These are phyloP conservation scores for Apophysomyces elegans DNA, from an alignment of 371 early-diverging fungal genomes.

Conservation along the genomic window DNA sequence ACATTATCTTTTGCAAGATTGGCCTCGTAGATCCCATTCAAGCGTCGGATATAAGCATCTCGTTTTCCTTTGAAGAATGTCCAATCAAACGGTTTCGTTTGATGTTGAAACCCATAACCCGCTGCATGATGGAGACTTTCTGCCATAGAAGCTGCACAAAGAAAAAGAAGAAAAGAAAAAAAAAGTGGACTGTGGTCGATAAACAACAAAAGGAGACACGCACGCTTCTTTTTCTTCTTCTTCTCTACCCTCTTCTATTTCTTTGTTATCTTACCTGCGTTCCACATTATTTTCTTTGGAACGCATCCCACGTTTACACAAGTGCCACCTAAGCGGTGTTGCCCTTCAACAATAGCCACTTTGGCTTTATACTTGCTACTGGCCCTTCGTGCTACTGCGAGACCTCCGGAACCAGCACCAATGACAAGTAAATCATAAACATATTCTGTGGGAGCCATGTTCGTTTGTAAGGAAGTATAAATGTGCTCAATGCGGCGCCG, in stretches of 20 bases:
- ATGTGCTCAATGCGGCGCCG: conserved; percentile 30
- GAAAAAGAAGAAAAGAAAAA: background rate
- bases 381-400: conserved; percentile 95
- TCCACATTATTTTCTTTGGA: conserved; percentile 99
- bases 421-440: conserved; percentile 90
- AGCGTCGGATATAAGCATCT: conserved; percentile 90
- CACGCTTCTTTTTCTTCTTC: no score
- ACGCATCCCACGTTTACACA: conserved; percentile 98
- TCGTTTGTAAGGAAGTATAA: conserved; percentile 33
- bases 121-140: conserved; percentile 84
- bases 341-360: conserved; percentile 90
- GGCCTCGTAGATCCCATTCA: conserved; percentile 92
- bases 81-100: conserved; percentile 31
- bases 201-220: no score
- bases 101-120: conserved; percentile 81
- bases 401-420: conserved; percentile 88
- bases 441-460: conserved; percentile 52
- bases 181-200: no score
- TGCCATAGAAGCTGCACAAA: conserved; percentile 65
- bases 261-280: conserved; percentile 61
- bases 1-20: conserved; percentile 86
- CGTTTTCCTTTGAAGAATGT: conserved; percentile 79
- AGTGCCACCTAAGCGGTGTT: conserved; percentile 89
- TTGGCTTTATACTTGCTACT: conserved; percentile 85
- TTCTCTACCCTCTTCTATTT: background rate